These are phyloP conservation scores for Pleurotus ostreatus DNA, from an alignment of 768 basidiomycete species.

Conservation along the genomic window DNA sequence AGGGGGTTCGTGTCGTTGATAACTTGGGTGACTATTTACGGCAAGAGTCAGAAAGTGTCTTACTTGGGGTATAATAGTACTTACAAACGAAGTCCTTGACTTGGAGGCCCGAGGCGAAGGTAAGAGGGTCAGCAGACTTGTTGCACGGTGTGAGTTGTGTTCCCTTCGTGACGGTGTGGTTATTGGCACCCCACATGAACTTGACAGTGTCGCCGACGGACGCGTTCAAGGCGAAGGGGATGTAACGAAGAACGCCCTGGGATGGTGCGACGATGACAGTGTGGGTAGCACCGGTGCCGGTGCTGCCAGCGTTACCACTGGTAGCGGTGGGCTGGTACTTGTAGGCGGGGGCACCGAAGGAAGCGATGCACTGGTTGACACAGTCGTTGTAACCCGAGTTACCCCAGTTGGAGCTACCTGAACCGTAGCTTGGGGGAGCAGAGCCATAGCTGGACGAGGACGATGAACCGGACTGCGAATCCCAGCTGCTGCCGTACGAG, in stretches of 20 bases:
- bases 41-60: neutral
- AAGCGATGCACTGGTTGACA: constrained; percentile 67
- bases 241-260: constrained; percentile 69
- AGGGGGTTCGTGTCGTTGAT: constrained; percentile 72
- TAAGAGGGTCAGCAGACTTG: constrained; percentile 48
- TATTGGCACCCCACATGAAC: constrained; percentile 76
- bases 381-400: constrained; percentile 59
- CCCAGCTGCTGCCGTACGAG: constrained; percentile 20
- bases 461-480: neutral
- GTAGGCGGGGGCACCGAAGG: constrained; percentile 40
- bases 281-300: constrained; percentile 58
- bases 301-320: constrained; percentile 26
- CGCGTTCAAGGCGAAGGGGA: constrained; percentile 74
- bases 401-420: constrained; percentile 57
- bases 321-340: constrained; percentile 30
- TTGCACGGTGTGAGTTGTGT: constrained; percentile 70
- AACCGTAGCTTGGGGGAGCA: constrained; percentile 54
- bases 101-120: constrained; percentile 64
- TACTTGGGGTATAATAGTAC: constrained; percentile 15
- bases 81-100: constrained; percentile 59
- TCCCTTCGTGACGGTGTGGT: constrained; percentile 81
- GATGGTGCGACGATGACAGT: constrained; percentile 77
- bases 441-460: neutral
- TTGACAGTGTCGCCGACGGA: constrained; percentile 73
- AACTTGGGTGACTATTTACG: constrained; percentile 51